phyloP scores from a whole-genome alignment of 805 yeast species.

The Teunomyces funiuensis region DNA sequence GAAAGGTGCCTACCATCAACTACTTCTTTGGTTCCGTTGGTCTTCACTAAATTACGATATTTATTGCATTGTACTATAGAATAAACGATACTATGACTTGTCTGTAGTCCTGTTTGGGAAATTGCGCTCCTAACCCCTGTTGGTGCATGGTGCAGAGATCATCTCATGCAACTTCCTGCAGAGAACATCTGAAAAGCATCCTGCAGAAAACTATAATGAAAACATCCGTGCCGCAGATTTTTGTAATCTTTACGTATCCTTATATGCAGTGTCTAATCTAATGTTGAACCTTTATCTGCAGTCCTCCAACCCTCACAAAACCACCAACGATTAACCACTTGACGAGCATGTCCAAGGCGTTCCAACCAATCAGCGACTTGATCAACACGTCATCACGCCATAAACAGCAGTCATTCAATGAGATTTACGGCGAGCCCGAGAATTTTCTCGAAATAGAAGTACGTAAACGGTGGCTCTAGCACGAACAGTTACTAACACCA shows the following conservation, averaged over 20 bases:
- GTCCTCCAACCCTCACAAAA: neutral
- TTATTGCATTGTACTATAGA: constrained; percentile 3
- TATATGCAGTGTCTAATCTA: no score
- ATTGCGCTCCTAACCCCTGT: neutral
- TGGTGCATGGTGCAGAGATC: neutral
- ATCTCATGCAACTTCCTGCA: no score
- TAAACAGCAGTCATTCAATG: constrained; percentile 64
- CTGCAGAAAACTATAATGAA: no score
- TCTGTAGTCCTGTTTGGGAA: no score
- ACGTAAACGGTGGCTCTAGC: neutral
- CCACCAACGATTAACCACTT: neutral
- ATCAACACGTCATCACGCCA: constrained; percentile 39
- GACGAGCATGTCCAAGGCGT: constrained; percentile 34
- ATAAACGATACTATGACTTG: neutral
- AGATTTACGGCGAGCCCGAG: constrained; percentile 91
- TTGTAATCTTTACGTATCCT: neutral
- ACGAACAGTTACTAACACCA: constrained; percentile 27
- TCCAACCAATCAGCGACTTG: constrained; percentile 45
- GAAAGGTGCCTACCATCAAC: constrained; percentile 32
- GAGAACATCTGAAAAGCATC: no score
- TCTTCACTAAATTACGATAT: neutral
- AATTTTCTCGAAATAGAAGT: constrained; percentile 84
- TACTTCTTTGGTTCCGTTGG: constrained; percentile 7
- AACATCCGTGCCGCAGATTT: constrained; percentile 1
- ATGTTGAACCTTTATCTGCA: neutral